Evolutionary conservation across 352 stramenopile genomes (phyloP).

Genomic region (Phytophthora vignae): DNA sequence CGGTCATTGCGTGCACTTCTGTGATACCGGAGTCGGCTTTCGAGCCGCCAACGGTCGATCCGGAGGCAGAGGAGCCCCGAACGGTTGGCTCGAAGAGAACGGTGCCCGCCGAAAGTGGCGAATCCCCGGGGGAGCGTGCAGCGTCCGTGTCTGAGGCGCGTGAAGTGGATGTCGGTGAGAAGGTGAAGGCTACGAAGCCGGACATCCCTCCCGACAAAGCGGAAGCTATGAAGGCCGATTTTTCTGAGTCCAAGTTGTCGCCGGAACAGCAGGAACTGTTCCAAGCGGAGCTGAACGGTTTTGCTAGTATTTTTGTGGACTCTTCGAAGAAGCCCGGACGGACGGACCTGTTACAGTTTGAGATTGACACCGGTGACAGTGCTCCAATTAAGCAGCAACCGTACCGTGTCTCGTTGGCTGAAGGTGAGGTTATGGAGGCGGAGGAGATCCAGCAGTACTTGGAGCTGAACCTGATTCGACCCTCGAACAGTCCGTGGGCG

Average conservation of each 20-base stretch:
- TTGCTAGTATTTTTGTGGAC: no score
- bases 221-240: neutral
- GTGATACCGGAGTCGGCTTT: conserved; percentile 11
- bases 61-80: no score
- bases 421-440: conserved; percentile 19
- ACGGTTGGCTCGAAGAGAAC: neutral
- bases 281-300: no score
- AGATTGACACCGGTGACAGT: conserved; percentile 4
- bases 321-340: no score
- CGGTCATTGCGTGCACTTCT: neutral
- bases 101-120: neutral
- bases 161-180: neutral
- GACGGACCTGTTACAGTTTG: no score
- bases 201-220: neutral
- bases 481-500: conserved; percentile 7
- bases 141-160: neutral
- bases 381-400: conserved; percentile 13
- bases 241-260: neutral
- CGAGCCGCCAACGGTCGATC: neutral
- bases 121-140: neutral
- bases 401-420: conserved; percentile 13
- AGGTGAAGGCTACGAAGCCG: neutral
- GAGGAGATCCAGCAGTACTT: conserved; percentile 11
- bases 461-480: conserved; percentile 5
- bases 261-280: no score